A percentile compares a stretch with the other conserved stretches of the same genome.
These are phyloP conservation scores for Remersonia thermophila DNA, from an alignment of 2,329 filamentous ascomycete species.

Conservation along the genomic window DNA sequence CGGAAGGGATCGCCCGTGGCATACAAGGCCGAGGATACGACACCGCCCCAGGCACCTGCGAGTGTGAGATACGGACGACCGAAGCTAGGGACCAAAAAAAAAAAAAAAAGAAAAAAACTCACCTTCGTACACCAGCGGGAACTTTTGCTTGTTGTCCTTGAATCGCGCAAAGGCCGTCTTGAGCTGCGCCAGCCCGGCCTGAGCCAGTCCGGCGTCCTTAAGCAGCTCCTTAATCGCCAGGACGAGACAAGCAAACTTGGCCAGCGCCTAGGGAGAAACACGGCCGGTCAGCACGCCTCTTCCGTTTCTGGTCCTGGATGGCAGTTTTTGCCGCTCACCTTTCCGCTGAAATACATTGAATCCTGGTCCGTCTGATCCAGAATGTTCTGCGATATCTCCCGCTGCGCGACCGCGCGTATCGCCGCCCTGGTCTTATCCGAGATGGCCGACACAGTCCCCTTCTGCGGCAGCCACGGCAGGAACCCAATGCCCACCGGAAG, in stretches of 20 bases:
- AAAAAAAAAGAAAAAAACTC: constrained; percentile 17
- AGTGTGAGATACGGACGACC: constrained; percentile 13
- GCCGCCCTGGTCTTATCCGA: constrained; percentile 41
- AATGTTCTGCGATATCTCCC: constrained; percentile 68
- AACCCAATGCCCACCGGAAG: constrained; percentile 67
- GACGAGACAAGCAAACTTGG: constrained; percentile 61
- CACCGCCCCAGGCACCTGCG: constrained; percentile 59
- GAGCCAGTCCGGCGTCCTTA: constrained; percentile 42
- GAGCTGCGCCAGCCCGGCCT: constrained; percentile 46
- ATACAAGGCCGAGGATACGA: constrained; percentile 68
- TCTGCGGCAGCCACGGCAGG: constrained; percentile 57
- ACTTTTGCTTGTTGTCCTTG: constrained; percentile 53
- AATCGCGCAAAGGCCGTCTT: constrained; percentile 57
- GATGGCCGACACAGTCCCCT: constrained; percentile 34
- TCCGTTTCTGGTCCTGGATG: too few species aligned
- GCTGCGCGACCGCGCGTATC: constrained; percentile 51
- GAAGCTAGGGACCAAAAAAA: background rate
- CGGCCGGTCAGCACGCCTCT: constrained; percentile 11
- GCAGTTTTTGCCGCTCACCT: too few species aligned
- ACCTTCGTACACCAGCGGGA: constrained; percentile 53
- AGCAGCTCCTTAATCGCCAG: constrained; percentile 54
- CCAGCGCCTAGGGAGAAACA: constrained; percentile 40
- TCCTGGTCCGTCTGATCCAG: constrained; percentile 58
- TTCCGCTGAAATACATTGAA: constrained; percentile 91
- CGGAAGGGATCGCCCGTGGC: constrained; percentile 51